A percentile compares a stretch with the other conserved stretches of the same genome.
Evolutionary conservation across 208 protist genomes (phyloP).

Genomic region (Trypanosoma melophagium): DNA sequence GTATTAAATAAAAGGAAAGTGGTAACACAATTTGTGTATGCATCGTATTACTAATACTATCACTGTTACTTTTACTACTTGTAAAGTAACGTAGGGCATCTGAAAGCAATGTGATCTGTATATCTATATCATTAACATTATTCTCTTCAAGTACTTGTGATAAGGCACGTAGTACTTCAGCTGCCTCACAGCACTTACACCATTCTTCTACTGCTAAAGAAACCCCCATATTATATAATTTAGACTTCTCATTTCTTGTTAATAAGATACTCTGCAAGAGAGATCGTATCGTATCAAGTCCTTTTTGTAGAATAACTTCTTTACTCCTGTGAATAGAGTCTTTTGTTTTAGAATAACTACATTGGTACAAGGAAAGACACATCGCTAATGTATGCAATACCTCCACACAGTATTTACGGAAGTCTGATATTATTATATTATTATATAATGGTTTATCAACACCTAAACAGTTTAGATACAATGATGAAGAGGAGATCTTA

Average conservation of each 20-base stretch:
- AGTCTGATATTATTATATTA: no score
- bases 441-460: background rate
- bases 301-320: background rate
- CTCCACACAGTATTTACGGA: background rate
- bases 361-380: background rate
- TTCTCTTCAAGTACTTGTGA: background rate
- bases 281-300: background rate
- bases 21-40: background rate
- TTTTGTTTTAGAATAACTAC: background rate
- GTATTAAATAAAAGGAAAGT: slow-evolving; percentile 13
- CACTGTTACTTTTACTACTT: background rate
- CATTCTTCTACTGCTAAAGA: slow-evolving; percentile 10
- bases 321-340: no score
- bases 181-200: slow-evolving; percentile 23
- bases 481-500: no score
- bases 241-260: background rate
- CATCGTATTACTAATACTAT: background rate
- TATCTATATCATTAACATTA: background rate
- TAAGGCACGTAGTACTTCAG: slow-evolving; percentile 6
- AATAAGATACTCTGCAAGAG: background rate
- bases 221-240: background rate
- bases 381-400: slow-evolving; percentile 5
- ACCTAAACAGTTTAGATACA: no score
- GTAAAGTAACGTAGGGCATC: slow-evolving; percentile 11
- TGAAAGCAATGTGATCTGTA: background rate